Evolutionary conservation across 2,329 filamentous ascomycete species (phyloP), one percentile per base, ranked within the genome.

Genomic region (Xylaria arbuscula): DNA sequence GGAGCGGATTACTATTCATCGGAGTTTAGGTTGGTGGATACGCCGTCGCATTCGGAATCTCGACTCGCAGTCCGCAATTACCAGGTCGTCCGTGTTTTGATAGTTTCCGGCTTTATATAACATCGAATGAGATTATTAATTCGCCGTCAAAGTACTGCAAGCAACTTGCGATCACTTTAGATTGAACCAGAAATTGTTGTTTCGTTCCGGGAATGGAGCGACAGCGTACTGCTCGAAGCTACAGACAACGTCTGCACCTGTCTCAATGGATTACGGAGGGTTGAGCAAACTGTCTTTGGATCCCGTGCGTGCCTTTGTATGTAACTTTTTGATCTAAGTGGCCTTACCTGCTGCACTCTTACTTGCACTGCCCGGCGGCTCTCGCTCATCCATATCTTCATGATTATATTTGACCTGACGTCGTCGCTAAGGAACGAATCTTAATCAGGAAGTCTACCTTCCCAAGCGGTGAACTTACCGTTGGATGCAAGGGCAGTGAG

Each of bases 11-110:
- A 38, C 15, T 5, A 28, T 28, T 64, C 36, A 53, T 59, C 19
- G 65, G 70, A 66, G 67, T 70, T 66, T 53, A 42, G 67, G 47
- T 51, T 38, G 61, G 36, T 61, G 62, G 28, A 64, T 40, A 19
- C 56, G 28, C 15, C 59, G 57, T 63, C 40, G 8, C 59, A 53
- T 56, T 32, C 22, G 55, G 32, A 56, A 38, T 45, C 48, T 63
- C 34, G 42, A 66, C 42, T 61, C 38, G 38, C 17, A 62, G 40
- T 65, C 48, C 58, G 22, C 17, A 64, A 24, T 61, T 53, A 10
- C 9, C 56, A 11, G 17, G 40, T 57, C 17, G 28, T 60, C 32
- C n/a, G 34, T 51, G 15, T 17, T 56, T 1, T 2, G 10, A 54
- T 54, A 34, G 19, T 42, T 55, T 13, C n/a, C n/a, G 24, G 36